These are phyloP conservation scores for Trichothecium sympodiale DNA, from an alignment of 2,329 filamentous ascomycete species.

Conservation along the genomic window DNA sequence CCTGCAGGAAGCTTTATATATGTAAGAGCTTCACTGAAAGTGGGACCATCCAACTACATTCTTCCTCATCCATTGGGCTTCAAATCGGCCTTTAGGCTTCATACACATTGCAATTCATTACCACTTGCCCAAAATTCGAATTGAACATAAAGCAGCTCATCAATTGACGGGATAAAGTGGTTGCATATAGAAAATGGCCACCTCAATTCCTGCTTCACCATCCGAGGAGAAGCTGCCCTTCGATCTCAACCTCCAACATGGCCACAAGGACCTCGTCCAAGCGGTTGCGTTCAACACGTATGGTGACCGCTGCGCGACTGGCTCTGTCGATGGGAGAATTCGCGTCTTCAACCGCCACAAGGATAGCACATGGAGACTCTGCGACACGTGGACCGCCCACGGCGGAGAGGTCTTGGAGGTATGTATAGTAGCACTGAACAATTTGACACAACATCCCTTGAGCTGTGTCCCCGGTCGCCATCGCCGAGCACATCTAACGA, in stretches of 20 bases:
- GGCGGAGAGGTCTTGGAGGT: conserved; percentile 85
- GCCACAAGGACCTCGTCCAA: conserved; percentile 70
- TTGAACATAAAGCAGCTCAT: too few relatives aligned
- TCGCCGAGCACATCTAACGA: conserved; percentile 1
- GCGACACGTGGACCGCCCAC: conserved; percentile 84
- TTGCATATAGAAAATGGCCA: conserved; percentile 10
- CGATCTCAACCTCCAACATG: conserved; percentile 56
- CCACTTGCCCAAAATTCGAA: too few relatives aligned
- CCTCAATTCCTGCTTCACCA: conserved; percentile 21
- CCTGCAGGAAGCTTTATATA: too few relatives aligned
- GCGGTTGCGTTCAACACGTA: conserved; percentile 86
- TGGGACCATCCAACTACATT: too few relatives aligned
- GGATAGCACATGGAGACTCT: conserved; percentile 65
- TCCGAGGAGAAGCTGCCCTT: conserved; percentile 36
- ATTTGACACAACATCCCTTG: not conserved
- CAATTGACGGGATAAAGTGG: too few relatives aligned
- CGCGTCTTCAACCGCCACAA: conserved; percentile 82
- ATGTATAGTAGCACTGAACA: conserved; percentile 21
- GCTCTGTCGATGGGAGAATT: conserved; percentile 84
- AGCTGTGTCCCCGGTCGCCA: not conserved
- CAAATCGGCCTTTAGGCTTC: not conserved
- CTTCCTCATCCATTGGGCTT: conserved; percentile 1
- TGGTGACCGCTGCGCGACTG: conserved; percentile 82
- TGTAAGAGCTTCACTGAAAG: too few relatives aligned
- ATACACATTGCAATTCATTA: too few relatives aligned